phyloP scores from a whole-genome alignment of 2,329 filamentous ascomycete species.

The Chaetothyriales sp. region DNA sequence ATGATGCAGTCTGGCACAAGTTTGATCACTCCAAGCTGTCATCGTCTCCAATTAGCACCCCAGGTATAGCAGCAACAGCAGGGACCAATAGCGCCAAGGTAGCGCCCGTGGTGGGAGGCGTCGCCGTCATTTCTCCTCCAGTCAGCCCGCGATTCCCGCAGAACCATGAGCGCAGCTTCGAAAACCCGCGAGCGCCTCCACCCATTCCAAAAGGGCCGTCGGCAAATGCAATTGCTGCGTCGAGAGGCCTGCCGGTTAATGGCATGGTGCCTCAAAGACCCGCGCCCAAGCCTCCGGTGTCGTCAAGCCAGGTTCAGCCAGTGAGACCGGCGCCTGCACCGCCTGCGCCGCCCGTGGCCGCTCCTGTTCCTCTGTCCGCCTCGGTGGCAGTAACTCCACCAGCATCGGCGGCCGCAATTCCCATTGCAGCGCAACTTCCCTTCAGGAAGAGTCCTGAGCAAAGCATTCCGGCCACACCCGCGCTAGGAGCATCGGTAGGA shows the following conservation, averaged over 20 bases:
- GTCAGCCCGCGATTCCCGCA: constrained; percentile 75
- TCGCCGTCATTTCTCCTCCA: constrained; percentile 55
- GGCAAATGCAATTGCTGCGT: constrained; percentile 23
- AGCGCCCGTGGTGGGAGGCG: constrained; percentile 23
- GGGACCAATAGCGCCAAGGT: neutral
- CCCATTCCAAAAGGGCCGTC: constrained; percentile 52
- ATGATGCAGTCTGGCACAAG: constrained; percentile 84
- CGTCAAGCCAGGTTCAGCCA: constrained; percentile 24
- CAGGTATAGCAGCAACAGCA: constrained; percentile 1
- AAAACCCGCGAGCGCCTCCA: constrained; percentile 85
- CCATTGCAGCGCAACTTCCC: neutral
- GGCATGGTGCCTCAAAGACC: constrained; percentile 64
- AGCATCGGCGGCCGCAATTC: neutral
- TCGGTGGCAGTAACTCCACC: constrained; percentile 1
- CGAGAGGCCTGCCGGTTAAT: constrained; percentile 34
- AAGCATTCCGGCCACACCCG: neutral
- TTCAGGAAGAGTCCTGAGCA: neutral
- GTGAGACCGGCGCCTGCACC: constrained; percentile 27
- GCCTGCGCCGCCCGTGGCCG: constrained; percentile 7
- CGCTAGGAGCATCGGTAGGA: constrained; percentile 14
- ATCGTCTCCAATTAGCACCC: constrained; percentile 17
- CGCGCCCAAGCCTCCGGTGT: constrained; percentile 67
- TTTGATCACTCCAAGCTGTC: constrained; percentile 68
- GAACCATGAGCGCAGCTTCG: constrained; percentile 85
- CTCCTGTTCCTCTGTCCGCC: constrained; percentile 1